Conservation (phyloP, 2,329 filamentous ascomycete species). For the Colletotrichum tofieldiae region DNA sequence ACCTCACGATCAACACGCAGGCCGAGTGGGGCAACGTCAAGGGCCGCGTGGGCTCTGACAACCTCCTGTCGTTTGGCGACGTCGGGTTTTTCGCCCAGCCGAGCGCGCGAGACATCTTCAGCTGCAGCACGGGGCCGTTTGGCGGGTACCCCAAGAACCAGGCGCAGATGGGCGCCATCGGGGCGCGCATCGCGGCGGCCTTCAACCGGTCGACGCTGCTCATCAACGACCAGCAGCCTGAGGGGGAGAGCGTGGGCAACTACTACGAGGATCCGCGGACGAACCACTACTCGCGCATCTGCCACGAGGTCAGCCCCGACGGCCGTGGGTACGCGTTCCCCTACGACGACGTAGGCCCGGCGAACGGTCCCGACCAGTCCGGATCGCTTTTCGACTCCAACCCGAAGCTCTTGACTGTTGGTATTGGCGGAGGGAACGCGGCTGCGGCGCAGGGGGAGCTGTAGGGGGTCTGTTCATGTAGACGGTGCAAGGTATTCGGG, state of each 20-base stretch:
- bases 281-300: conserved; percentile 78
- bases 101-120: conserved; percentile 65
- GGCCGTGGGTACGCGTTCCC: conserved; percentile 79
- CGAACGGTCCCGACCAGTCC: conserved; percentile 71
- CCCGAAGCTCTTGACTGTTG: conserved; percentile 70
- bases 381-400: conserved; percentile 73
- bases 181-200: conserved; percentile 81
- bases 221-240: conserved; percentile 65
- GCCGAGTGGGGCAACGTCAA: conserved; percentile 64
- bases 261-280: conserved; percentile 72
- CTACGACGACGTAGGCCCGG: conserved; percentile 77
- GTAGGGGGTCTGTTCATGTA: not conserved
- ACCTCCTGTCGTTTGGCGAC: conserved; percentile 57
- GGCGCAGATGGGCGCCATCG: conserved; percentile 72
- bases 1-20: conserved; percentile 70
- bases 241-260: conserved; percentile 60
- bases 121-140: conserved; percentile 72
- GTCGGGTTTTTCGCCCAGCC: conserved; percentile 63
- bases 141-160: conserved; percentile 57
- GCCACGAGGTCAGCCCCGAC: conserved; percentile 73
- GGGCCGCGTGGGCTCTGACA: conserved; percentile 58
- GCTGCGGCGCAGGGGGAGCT: conserved; percentile 16
- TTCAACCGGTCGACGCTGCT: conserved; percentile 82
- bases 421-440: conserved; percentile 63
- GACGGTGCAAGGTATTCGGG: not conserved